Evolutionary conservation across 2,329 filamentous ascomycete species (phyloP).

Genomic region (Fusarium camptoceras): DNA sequence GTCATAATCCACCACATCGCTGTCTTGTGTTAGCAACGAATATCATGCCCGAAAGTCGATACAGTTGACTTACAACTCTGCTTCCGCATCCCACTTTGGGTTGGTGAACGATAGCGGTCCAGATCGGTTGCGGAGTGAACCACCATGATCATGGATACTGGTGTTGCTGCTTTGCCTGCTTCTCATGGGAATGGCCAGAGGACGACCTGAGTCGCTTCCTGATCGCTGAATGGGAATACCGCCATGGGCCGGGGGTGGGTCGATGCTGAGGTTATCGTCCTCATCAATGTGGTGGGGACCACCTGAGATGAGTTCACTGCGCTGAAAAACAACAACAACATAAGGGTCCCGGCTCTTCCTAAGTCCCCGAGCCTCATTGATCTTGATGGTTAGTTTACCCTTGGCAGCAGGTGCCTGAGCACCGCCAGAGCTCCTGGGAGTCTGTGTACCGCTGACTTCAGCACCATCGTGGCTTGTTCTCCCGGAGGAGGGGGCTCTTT

Average conservation of each 20-base stretch:
- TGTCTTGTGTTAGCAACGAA: conserved; percentile 53
- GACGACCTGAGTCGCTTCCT: conserved; percentile 81
- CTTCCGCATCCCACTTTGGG: conserved; percentile 95
- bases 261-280: conserved; percentile 62
- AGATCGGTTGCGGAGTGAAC: conserved; percentile 69
- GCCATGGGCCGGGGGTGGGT: conserved; percentile 60
- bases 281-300: conserved; percentile 76
- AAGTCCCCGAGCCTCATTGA: conserved; percentile 85
- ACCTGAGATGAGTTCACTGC: conserved; percentile 94
- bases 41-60: background rate
- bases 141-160: conserved; percentile 74
- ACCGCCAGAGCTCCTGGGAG: conserved; percentile 60
- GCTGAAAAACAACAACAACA: conserved; percentile 95
- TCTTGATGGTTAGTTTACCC: conserved; percentile 90
- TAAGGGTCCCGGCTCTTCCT: conserved; percentile 89
- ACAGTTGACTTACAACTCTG: conserved; percentile 79
- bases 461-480: conserved; percentile 57
- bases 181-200: conserved; percentile 96
- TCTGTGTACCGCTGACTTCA: conserved; percentile 65
- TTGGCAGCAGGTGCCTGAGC: conserved; percentile 78
- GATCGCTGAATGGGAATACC: conserved; percentile 74
- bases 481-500: conserved; percentile 53
- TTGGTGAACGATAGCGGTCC: conserved; percentile 73
- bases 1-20: conserved; percentile 92
- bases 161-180: conserved; percentile 97